A percentile compares a stretch with the other conserved stretches of the same genome.
Conservation (phyloP, 2,329 filamentous ascomycete genomes). For the Fusarium illudens region DNA sequence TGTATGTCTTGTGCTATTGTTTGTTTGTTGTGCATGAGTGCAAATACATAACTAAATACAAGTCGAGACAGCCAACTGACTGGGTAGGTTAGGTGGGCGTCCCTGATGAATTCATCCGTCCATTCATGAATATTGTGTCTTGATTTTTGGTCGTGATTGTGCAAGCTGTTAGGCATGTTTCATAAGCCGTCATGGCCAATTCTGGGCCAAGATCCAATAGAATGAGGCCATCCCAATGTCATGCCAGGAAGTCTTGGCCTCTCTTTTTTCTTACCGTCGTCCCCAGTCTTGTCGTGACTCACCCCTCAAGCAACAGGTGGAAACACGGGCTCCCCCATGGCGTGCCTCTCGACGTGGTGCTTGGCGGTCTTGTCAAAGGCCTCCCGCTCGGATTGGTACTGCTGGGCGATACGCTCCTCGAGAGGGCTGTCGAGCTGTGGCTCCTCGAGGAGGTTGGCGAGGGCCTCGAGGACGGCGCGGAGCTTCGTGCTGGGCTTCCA, state of each 20-base stretch:
- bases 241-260: neutral
- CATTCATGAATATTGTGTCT: neutral
- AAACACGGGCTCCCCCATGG: conserved; percentile 56
- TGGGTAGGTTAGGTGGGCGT: neutral
- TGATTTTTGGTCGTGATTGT: neutral
- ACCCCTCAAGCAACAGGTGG: conserved; percentile 35
- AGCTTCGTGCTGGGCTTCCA: conserved; percentile 92
- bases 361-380: conserved; percentile 79
- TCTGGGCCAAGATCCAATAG: neutral
- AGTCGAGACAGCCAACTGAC: conserved; percentile 9
- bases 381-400: conserved; percentile 74
- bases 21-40: neutral
- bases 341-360: conserved; percentile 79
- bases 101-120: neutral
- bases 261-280: neutral
- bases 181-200: neutral
- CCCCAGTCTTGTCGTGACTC: neutral
- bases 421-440: conserved; percentile 91
- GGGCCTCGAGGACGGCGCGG: conserved; percentile 76
- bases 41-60: neutral
- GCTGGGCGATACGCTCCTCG: conserved; percentile 84
- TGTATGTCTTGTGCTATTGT: neutral
- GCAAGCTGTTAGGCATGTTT: neutral
- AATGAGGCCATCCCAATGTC: neutral
- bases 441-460: conserved; percentile 77